Conservation (phyloP, 352 stramenopile genomes). For the Globisporangium iwayamae region DNA sequence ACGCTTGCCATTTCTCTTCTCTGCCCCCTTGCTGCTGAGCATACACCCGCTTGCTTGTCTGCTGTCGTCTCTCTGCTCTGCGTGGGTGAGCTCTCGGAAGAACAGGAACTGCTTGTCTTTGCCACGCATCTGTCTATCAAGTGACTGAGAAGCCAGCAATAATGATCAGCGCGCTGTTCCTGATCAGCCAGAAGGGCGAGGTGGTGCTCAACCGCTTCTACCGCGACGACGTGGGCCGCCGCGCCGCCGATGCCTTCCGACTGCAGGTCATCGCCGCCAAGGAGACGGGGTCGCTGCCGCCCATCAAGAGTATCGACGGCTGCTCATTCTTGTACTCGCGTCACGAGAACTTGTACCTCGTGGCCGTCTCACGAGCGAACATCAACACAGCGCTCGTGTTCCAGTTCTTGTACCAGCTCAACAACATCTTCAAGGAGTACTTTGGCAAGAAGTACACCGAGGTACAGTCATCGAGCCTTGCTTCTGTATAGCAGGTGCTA, state of each 20-base stretch:
- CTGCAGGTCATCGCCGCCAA: constrained; percentile 95
- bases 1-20: constrained; percentile 11
- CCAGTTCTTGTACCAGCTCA: constrained; percentile 96
- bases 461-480: constrained; percentile 15
- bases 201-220: constrained; percentile 84
- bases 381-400: constrained; percentile 96
- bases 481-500: neutral
- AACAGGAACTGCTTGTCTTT: neutral
- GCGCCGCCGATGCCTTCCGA: constrained; percentile 64
- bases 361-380: constrained; percentile 95
- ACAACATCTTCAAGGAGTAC: constrained; percentile 96
- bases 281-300: constrained; percentile 92
- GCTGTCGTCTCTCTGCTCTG: too few species aligned
- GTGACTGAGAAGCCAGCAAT: neutral
- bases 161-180: constrained; percentile 81
- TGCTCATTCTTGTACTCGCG: constrained; percentile 98
- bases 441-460: constrained; percentile 97
- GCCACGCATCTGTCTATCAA: neutral
- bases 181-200: constrained; percentile 81
- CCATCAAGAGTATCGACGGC: constrained; percentile 95
- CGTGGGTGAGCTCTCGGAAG: too few species aligned
- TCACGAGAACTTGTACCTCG: constrained; percentile 97
- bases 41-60: neutral
- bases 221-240: constrained; percentile 72
- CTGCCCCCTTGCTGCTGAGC: neutral